Evolutionary conservation across 2,329 filamentous ascomycete genomes (phyloP), one percentile per base, ranked within the genome.

Genomic region (Monilinia aucupariae): DNA sequence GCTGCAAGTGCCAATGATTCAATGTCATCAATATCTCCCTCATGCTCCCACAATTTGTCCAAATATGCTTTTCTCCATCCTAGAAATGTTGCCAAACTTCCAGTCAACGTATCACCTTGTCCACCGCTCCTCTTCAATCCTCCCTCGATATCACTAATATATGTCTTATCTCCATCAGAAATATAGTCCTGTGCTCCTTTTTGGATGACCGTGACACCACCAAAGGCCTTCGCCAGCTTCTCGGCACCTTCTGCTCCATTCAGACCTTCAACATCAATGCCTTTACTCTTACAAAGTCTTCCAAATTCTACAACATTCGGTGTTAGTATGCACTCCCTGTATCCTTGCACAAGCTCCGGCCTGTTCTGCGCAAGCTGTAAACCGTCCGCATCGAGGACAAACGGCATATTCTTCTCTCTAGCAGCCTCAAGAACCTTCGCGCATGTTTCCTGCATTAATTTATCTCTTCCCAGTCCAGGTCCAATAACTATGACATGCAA

Each of bases 291-390:
- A 64, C 91, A 92, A 49, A 99, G 76, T 15, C 92, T 81, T 1
- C 83, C 86, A 73, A 97, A 97, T 75, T 99, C 94, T 5, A 96
- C 91, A 0, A 97, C 89, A 68, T 99, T 99, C 1, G 94, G 94
- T 49, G 94, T 99, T 63, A 99, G 78, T 60, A 99, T 91, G 59
- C 91, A 96, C 65, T 90, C 84, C 53, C 81, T 82, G 78, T 93
- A 97, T 0, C 92, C 92, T 27, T 84, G 82, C 1, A 99, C 84
- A 0, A 97, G 78, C 41, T 86, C 86, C 0, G 92, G 92, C 56
- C 87, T 78, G 37, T 84, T 86, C 71, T 91, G 87, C 15, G 96
- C 88, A 1, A 97, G 77, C 65, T 85, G 84, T 32, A 99, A 78
- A 0, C 91, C 93, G 75, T 99, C 94, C 0, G 94, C 94, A 73